Base-by-base conservation (phyloP, 495 filamentous ascomycete species). In the Hamigera avellanea region DNA sequence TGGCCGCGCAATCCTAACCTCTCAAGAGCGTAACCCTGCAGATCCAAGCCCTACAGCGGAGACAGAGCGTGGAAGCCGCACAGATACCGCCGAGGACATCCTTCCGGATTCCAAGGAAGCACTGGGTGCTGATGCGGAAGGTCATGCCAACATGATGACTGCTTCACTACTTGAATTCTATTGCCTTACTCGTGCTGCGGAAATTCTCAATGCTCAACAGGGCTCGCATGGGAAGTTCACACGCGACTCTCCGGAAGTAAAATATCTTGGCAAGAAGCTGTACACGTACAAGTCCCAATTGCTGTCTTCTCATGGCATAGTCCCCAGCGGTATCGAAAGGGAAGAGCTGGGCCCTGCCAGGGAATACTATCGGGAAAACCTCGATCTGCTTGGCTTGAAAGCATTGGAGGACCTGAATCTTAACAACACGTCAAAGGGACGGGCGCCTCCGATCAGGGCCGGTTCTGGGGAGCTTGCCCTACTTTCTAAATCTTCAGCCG, bases 111-210 rank as follows among this genome's bases (percentile, higher is more conserved):
- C 38, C n/a, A 48, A 48, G 9, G 52, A 51, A 12, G 30, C 53
- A 1, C 48, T 56, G 6, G 50, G 52, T 29, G 34, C 48, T 2
- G 53, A 61, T 32, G 35, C 51, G 2, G 54, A 59, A 18, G 52
- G 42, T n/a, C 65, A 69, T 50, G 47, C 50, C 25, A 60, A 61
- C 29, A 32, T 67, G 18, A 59, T 69, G 62, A 67, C 63, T 5
- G 48, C 63, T 17, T 55, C 65, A 2, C 38, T 69, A 5, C 43
- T 69, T 6, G 63, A 67, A 21, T 69, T 67, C 33, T 66, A 57
- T 33, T 69, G 62, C 21, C 43, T 61, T n/a, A 61, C 44, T 34
- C 58, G 59, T 30, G 65, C 65, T 14, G 61, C 57, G 19, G 65
- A 69, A 34, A 53, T 64, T 29, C 55, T 69, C 25, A 69, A 69